Evolutionary conservation across 345 rosid species (phyloP).

Genomic region (Bruguiera sexangula): DNA sequence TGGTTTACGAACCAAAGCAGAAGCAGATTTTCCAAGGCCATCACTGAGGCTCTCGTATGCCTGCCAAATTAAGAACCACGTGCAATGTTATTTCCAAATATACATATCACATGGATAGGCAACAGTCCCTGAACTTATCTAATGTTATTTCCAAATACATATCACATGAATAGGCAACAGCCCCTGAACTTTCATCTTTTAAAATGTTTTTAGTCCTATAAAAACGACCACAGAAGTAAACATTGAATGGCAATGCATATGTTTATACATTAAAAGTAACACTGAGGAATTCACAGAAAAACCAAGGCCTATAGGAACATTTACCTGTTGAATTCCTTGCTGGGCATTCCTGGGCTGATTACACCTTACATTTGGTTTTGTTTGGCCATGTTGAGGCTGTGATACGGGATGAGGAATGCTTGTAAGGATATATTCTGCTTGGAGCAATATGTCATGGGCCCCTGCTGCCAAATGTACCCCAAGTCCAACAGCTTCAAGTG

Average conservation of each 20-base stretch:
- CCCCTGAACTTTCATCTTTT: not conserved
- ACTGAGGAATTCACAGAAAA: not conserved
- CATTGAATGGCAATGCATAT: not conserved
- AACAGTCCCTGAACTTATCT: not conserved
- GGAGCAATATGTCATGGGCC: slow-evolving; percentile 71
- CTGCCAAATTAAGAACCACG: slow-evolving; percentile 37
- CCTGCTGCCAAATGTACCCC: slow-evolving; percentile 97
- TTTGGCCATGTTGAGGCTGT: slow-evolving; percentile 39
- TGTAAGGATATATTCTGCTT: slow-evolving; percentile 63
- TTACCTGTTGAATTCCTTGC: slow-evolving; percentile 88
- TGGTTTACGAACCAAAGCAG: slow-evolving; percentile 80
- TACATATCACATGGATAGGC: not conserved
- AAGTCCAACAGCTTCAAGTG: slow-evolving; percentile 89
- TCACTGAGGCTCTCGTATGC: slow-evolving; percentile 81
- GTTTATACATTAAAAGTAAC: not conserved
- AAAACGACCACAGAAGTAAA: not conserved
- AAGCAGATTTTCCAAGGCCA: slow-evolving; percentile 86
- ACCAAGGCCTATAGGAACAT: slow-evolving; percentile 1
- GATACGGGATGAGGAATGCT: slow-evolving; percentile 54
- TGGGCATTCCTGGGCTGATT: slow-evolving; percentile 84
- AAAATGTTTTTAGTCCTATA: not conserved
- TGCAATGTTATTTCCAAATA: not conserved
- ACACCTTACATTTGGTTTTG: slow-evolving; percentile 54
- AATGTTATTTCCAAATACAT: not conserved
- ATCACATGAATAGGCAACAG: not conserved